phyloP scores from a whole-genome alignment of 257 asterid species.

The Solanum gandarillasii region DNA sequence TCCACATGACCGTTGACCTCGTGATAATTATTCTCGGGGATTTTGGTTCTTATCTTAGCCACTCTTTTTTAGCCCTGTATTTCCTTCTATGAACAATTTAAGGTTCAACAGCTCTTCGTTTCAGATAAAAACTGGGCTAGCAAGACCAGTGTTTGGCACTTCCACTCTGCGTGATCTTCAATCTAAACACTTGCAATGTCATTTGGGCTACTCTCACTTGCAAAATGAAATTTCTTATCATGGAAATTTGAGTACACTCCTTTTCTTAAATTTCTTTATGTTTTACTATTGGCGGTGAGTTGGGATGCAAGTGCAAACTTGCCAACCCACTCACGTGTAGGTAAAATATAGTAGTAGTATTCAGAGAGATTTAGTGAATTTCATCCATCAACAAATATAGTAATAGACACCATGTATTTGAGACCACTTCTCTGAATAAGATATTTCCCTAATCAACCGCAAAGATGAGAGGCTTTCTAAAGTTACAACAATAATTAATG shows the following conservation, averaged over 20 bases:
- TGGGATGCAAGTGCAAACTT: not conserved
- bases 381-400: not conserved
- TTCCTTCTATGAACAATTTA: not conserved
- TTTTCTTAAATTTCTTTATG: not conserved
- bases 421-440: not conserved
- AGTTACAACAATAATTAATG: not conserved
- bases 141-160: not conserved
- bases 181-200: not conserved
- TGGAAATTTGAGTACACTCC: not conserved
- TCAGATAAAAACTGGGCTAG: not conserved
- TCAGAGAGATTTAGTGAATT: not conserved
- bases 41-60: not conserved
- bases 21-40: not conserved
- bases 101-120: not conserved
- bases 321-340: not conserved
- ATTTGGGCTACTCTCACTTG: not conserved
- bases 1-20: not conserved
- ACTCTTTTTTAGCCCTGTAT: not conserved
- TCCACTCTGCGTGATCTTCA: not conserved
- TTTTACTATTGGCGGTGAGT: not conserved
- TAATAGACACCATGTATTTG: not conserved
- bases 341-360: not conserved
- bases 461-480: conserved; percentile 1
- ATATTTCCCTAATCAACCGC: not conserved
- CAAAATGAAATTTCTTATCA: not conserved